Conservation (phyloP, 2,329 filamentous ascomycete genomes). For the Nigrospora osmanthi region DNA sequence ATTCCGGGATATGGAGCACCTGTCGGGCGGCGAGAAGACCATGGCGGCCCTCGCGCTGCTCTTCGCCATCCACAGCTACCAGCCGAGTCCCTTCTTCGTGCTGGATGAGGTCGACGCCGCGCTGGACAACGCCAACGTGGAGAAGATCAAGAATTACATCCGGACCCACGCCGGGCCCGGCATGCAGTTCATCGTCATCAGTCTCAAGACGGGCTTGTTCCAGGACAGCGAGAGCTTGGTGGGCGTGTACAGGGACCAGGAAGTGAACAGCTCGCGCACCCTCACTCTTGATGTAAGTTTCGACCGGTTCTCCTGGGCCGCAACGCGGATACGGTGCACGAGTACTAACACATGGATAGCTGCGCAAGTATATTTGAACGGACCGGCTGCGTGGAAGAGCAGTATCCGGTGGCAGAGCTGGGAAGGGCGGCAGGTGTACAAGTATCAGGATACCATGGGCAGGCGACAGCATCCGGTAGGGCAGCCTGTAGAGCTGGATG, state of each 20-base stretch:
- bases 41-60: conserved; percentile 95
- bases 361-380: conserved; percentile 4
- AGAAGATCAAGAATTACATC: conserved; percentile 94
- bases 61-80: conserved; percentile 94
- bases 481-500: too few relatives aligned
- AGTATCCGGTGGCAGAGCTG: too few relatives aligned
- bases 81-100: conserved; percentile 94
- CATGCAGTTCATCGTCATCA: conserved; percentile 99
- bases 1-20: conserved; percentile 97
- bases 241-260: conserved; percentile 91
- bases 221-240: conserved; percentile 94
- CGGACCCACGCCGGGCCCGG: conserved; percentile 88
- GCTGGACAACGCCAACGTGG: conserved; percentile 95
- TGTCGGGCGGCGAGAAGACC: conserved; percentile 96
- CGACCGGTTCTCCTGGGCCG: background rate
- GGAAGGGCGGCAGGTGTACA: too few relatives aligned
- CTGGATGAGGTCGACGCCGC: conserved; percentile 97
- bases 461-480: too few relatives aligned
- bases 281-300: conserved; percentile 88
- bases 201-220: conserved; percentile 89
- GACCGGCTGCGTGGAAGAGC: too few relatives aligned
- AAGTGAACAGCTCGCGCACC: conserved; percentile 83
- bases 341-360: background rate
- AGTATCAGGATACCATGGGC: too few relatives aligned
- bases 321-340: too few relatives aligned